These are phyloP conservation scores for Globisporangium acanthophoron DNA, from an alignment of 352 stramenopile genomes.

Conservation along the genomic window DNA sequence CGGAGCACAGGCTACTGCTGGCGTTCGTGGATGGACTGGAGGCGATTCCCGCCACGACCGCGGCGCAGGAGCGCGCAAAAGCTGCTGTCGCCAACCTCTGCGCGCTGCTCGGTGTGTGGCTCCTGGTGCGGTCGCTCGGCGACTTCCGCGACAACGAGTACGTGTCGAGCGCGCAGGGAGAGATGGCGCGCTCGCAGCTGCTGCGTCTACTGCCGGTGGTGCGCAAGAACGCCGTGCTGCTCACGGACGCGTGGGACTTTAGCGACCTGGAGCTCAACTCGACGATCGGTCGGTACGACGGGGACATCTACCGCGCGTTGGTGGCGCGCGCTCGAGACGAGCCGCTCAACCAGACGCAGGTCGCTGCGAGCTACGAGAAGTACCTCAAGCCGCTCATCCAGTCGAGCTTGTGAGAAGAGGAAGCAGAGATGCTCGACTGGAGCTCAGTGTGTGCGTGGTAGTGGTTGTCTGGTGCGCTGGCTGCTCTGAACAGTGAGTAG, in stretches of 20 bases:
- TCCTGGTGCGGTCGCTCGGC: slow-evolving; percentile 24
- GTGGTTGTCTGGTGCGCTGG: too few relatives aligned
- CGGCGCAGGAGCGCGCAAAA: slow-evolving; percentile 2
- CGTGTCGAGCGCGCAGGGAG: slow-evolving; percentile 23
- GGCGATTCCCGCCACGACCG: too few relatives aligned
- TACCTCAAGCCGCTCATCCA: slow-evolving; percentile 43
- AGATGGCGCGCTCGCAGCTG: slow-evolving; percentile 18
- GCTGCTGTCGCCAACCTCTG: slow-evolving; percentile 20
- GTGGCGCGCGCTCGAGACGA: slow-evolving; percentile 40
- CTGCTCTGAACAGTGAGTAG: too few relatives aligned
- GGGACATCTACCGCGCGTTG: slow-evolving; percentile 64
- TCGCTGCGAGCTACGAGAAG: slow-evolving; percentile 48
- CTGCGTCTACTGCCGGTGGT: slow-evolving; percentile 22
- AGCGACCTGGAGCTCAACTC: slow-evolving; percentile 65
- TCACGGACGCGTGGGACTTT: slow-evolving; percentile 34
- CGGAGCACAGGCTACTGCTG: slow-evolving; percentile 24
- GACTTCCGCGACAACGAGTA: slow-evolving; percentile 46
- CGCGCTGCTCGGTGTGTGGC: slow-evolving; percentile 22
- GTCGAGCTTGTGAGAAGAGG: slow-evolving; percentile 1
- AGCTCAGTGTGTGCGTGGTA: too few relatives aligned
- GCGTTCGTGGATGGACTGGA: slow-evolving; percentile 17
- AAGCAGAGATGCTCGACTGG: too few relatives aligned
- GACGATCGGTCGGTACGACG: slow-evolving; percentile 65
- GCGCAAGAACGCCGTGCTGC: slow-evolving; percentile 32
- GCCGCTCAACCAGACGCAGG: slow-evolving; percentile 51